phyloP scores from a whole-genome alignment of 202 grass and related monocot genomes.

The Zizania palustris region DNA sequence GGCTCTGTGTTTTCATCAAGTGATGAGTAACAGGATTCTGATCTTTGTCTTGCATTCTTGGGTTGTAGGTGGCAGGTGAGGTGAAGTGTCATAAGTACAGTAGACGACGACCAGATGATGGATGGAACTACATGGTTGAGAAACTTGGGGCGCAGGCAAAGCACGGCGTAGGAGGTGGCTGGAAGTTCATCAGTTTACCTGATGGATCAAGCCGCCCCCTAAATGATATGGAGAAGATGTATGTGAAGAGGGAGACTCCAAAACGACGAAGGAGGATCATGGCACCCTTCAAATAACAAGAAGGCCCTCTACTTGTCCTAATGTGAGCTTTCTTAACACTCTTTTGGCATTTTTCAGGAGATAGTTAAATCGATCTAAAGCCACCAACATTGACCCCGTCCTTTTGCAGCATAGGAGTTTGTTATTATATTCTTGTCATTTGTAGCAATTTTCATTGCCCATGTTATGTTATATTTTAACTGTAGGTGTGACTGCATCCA shows the following conservation, averaged over 20 bases:
- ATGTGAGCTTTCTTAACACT: conserved; percentile 34
- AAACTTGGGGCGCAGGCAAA: conserved; percentile 67
- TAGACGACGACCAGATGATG: conserved; percentile 62
- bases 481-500: conserved; percentile 10
- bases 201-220: conserved; percentile 81
- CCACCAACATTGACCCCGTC: conserved; percentile 8
- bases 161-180: conserved; percentile 65
- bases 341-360: conserved; percentile 28
- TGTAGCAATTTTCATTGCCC: conserved; percentile 24
- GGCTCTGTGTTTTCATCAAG: neutral
- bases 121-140: conserved; percentile 85
- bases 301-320: conserved; percentile 1
- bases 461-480: conserved; percentile 32
- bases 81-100: conserved; percentile 83
- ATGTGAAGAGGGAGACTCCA: conserved; percentile 85
- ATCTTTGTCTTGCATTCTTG: conserved; percentile 5
- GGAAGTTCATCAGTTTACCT: conserved; percentile 84
- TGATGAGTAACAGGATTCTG: neutral
- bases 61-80: conserved; percentile 71
- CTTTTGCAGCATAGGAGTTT: conserved; percentile 36
- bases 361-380: conserved; percentile 14
- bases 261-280: conserved; percentile 80
- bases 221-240: conserved; percentile 92
- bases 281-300: conserved; percentile 64
- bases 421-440: conserved; percentile 34